phyloP scores from a whole-genome alignment of 495 filamentous ascomycete genomes.

The Aspergillus hancockii region DNA sequence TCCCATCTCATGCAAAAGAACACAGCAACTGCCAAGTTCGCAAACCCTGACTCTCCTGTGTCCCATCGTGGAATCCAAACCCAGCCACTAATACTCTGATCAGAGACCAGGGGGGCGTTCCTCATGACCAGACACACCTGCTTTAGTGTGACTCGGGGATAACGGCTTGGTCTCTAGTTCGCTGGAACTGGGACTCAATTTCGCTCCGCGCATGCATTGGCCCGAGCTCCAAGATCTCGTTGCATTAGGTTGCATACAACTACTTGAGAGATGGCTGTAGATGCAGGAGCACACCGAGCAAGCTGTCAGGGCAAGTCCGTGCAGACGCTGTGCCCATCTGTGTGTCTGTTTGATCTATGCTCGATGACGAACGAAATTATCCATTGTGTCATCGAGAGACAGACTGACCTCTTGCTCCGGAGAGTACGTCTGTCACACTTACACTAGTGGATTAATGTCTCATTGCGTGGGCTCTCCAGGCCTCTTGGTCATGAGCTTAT shows the following conservation, averaged over 20 bases:
- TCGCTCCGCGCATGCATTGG: constrained; percentile 2
- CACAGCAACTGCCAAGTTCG: not conserved
- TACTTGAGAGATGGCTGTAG: constrained; percentile 1
- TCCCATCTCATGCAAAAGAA: not conserved
- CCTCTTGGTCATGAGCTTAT: not conserved
- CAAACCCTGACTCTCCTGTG: not conserved
- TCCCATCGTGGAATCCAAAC: not conserved
- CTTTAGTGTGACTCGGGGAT: constrained; percentile 10
- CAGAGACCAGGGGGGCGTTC: not conserved
- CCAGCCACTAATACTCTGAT: not conserved
- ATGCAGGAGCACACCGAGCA: not conserved
- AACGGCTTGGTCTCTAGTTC: not conserved
- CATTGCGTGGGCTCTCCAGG: not conserved
- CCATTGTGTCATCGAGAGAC: not conserved
- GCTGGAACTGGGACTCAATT: not conserved
- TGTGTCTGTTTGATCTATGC: not conserved
- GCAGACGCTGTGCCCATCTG: constrained; percentile 3
- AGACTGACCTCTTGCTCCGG: not conserved
- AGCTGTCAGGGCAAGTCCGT: constrained; percentile 18
- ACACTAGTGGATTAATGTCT: not conserved
- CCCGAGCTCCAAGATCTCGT: not conserved
- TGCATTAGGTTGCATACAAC: constrained; percentile 2
- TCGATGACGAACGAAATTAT: not conserved
- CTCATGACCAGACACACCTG: constrained; percentile 5
- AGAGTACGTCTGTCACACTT: not conserved